phyloP scores from a whole-genome alignment of 192 early-diverging fungal species.

The Spizellomyces sp. region DNA sequence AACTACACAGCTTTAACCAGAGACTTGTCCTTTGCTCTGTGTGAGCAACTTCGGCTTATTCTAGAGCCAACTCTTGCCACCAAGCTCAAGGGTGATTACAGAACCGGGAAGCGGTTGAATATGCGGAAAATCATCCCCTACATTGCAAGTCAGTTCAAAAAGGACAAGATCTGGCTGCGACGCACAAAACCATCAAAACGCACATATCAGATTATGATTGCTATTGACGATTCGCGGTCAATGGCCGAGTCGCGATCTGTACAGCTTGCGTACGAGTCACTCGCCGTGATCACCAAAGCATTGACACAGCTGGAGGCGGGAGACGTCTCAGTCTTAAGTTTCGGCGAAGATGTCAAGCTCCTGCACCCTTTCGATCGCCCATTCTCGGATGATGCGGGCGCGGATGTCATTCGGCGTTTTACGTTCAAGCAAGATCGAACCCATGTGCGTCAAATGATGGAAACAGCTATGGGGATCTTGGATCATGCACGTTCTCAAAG shows the following conservation, averaged over 20 bases:
- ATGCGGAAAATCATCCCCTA: constrained; percentile 99
- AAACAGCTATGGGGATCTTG: constrained; percentile 78
- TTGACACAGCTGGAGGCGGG: constrained; percentile 94
- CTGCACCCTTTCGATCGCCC: constrained; percentile 95
- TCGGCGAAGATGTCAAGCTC: constrained; percentile 84
- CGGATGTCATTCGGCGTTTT: constrained; percentile 84
- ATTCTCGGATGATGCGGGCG: constrained; percentile 89
- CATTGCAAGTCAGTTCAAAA: constrained; percentile 98
- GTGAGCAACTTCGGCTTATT: constrained; percentile 94
- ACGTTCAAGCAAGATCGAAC: constrained; percentile 89
- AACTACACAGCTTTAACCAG: constrained; percentile 86
- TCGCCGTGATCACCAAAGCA: constrained; percentile 90
- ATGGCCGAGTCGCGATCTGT: constrained; percentile 89
- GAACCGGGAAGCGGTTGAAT: constrained; percentile 97
- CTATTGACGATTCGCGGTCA: constrained; percentile 96
- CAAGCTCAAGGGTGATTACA: constrained; percentile 95
- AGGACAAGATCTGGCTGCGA: constrained; percentile 99
- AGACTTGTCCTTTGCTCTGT: constrained; percentile 86
- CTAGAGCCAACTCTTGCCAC: constrained; percentile 96
- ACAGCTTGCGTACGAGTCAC: constrained; percentile 92
- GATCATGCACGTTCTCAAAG: constrained; percentile 63
- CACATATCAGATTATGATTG: constrained; percentile 97
- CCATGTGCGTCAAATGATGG: constrained; percentile 84
- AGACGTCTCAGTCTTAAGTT: constrained; percentile 85
- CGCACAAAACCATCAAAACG: constrained; percentile 96